phyloP scores from a whole-genome alignment of 352 stramenopile genomes.

The Aphanomyces stellatus region DNA sequence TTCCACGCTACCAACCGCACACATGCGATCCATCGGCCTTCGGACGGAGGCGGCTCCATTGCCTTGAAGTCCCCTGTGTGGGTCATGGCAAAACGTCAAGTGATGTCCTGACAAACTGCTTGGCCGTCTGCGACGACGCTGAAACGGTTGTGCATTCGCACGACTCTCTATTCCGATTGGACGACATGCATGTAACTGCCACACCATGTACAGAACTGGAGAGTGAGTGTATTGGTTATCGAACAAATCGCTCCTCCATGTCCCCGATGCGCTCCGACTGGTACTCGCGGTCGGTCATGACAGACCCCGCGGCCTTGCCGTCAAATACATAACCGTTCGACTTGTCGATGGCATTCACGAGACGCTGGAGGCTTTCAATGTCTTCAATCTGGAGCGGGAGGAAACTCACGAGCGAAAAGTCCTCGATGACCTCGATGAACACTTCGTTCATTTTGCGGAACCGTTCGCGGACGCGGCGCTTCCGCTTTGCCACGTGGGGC shows the following conservation, averaged over 20 bases:
- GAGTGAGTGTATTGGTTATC: too few species aligned
- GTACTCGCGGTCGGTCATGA: background rate
- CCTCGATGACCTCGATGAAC: slow-evolving; percentile 78
- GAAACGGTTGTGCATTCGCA: too few species aligned
- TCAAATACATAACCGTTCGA: slow-evolving; percentile 71
- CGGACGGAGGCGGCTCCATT: too few species aligned
- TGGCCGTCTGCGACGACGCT: too few species aligned
- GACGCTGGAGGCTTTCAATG: slow-evolving; percentile 44
- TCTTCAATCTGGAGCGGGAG: slow-evolving; percentile 74
- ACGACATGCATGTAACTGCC: too few species aligned
- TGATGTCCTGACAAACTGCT: too few species aligned
- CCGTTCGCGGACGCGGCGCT: slow-evolving; percentile 26
- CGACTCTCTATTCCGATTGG: too few species aligned
- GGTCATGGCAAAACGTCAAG: too few species aligned
- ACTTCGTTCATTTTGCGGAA: slow-evolving; percentile 80
- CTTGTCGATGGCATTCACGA: slow-evolving; percentile 75
- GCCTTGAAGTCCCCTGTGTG: too few species aligned
- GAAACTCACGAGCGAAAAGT: slow-evolving; percentile 83
- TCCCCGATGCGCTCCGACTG: slow-evolving; percentile 15
- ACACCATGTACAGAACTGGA: too few species aligned
- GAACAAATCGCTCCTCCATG: slow-evolving; percentile 11
- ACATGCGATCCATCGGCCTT: too few species aligned
- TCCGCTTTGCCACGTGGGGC: slow-evolving; percentile 25
- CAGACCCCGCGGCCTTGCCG: background rate
- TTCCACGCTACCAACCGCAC: background rate